Percentiles rank a stretch among this genome's conserved stretches.
These are phyloP conservation scores for Pogostemon cablin DNA, from an alignment of 257 asterid genomes.

Conservation along the genomic window DNA sequence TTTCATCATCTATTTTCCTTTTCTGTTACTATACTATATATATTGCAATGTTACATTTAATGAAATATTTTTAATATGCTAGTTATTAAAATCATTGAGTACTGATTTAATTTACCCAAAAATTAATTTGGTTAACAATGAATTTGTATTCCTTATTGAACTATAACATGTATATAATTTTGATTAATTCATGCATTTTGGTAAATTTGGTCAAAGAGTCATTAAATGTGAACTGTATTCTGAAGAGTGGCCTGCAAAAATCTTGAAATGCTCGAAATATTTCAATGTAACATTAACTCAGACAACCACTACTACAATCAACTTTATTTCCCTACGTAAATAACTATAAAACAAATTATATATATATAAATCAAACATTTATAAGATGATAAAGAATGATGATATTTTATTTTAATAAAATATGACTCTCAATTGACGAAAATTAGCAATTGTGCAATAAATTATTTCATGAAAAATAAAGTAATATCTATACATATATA, in stretches of 20 bases:
- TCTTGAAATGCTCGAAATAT: constrained; percentile 42
- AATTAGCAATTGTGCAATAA: too few species aligned
- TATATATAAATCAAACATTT: background rate
- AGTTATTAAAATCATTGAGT: too few species aligned
- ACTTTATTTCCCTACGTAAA: constrained; percentile 6
- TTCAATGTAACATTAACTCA: constrained; percentile 37
- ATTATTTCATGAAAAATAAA: too few species aligned
- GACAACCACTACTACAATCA: constrained; percentile 25
- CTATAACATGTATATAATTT: background rate
- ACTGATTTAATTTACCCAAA: too few species aligned
- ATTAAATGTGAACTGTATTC: constrained; percentile 30
- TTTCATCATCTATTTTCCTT: constrained; percentile 18
- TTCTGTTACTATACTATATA: background rate
- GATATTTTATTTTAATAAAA: too few species aligned
- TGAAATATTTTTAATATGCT: too few species aligned
- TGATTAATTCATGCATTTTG: background rate
- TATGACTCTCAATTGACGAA: too few species aligned
- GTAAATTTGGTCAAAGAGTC: constrained; percentile 34
- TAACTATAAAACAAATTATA: background rate
- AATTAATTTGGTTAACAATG: too few species aligned
- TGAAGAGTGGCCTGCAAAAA: constrained; percentile 29
- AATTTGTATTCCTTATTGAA: background rate
- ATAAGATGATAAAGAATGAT: background rate
- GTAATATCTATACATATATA: too few species aligned
- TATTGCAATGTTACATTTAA: too few species aligned